Evolutionary conservation across 441 rosid species (phyloP), one percentile per base, ranked within the genome.

Genomic region (Adansonia rubrostipa): DNA sequence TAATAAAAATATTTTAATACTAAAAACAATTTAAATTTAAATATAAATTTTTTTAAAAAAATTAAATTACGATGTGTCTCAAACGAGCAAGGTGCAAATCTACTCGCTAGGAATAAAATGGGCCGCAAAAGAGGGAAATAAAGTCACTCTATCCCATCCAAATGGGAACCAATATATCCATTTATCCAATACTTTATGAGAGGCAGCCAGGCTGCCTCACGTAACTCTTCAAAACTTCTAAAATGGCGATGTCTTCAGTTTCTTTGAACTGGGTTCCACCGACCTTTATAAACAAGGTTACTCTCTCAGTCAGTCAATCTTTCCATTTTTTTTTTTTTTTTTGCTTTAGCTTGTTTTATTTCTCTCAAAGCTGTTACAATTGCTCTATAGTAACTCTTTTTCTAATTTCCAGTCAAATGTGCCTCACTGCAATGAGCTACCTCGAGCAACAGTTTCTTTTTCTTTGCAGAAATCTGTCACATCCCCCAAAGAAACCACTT

Each of bases 321-420:
- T 33, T 33, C 36, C 36, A 33, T 33, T 33, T 33, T 33, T 33
- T 33, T 28, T 28, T 28, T 24, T 33, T 33, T 33, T 33, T 33
- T 33, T 3, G 36, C 36, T 33, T 33, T 33, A 33, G 36, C 36
- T 33, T 33, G 36, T 33, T 33, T 40, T 5, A 17, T 33, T 73
- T 73, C 66, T 58, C 67, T 50, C 20, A 70, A 15, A 15, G 9
- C 4, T 9, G 14, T 50, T 11, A 22, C 20, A 24, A 8, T 11
- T 78, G 47, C 33, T 36, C 19, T 15, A 2, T 14, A 33, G 36
- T 51, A 9, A 10, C 14, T 67, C 8, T 64, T 58, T 64, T 58
- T 6, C 13, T 70, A 70, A 36, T 66, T 81, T 76, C 22, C 89
- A 88, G 93, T 67, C 85, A 15, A 80, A 83, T 22, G 75, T 64